A percentile compares a stretch with the other conserved stretches of the same genome.
Conservation (phyloP, 495 filamentous ascomycete genomes). For the Xylaria cubensis region DNA sequence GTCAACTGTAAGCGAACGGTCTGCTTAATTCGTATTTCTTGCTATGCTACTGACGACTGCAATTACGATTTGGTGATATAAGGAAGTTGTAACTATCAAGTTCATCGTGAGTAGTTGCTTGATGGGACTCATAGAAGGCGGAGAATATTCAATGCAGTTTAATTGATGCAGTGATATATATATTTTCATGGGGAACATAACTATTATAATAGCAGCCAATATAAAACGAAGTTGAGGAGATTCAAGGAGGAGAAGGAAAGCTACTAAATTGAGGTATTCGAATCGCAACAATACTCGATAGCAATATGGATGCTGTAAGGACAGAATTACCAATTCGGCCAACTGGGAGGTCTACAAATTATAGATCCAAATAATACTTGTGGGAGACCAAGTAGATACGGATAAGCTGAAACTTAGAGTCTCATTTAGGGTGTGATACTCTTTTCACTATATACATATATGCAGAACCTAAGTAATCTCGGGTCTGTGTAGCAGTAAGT, state of each 20-base stretch:
- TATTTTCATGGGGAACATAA: neutral
- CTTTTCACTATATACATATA: neutral
- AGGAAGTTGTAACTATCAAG: neutral
- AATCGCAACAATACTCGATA: neutral
- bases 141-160: no score
- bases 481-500: neutral
- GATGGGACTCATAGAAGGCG: no score
- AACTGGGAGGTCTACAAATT: neutral
- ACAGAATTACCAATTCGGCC: neutral
- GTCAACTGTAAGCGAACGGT: neutral
- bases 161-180: neutral
- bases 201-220: no score
- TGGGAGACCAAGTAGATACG: neutral
- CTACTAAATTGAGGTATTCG: no score
- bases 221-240: no score
- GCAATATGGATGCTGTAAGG: neutral
- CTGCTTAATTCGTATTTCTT: neutral
- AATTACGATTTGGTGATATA: neutral
- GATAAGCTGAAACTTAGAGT: neutral
- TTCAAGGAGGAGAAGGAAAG: no score
- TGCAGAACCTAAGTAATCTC: neutral
- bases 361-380: neutral
- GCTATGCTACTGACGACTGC: neutral
- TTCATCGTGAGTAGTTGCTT: neutral
- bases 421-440: neutral